Evolutionary conservation across 768 basidiomycete genomes (phyloP).

Genomic region (Lentinula lateritia): DNA sequence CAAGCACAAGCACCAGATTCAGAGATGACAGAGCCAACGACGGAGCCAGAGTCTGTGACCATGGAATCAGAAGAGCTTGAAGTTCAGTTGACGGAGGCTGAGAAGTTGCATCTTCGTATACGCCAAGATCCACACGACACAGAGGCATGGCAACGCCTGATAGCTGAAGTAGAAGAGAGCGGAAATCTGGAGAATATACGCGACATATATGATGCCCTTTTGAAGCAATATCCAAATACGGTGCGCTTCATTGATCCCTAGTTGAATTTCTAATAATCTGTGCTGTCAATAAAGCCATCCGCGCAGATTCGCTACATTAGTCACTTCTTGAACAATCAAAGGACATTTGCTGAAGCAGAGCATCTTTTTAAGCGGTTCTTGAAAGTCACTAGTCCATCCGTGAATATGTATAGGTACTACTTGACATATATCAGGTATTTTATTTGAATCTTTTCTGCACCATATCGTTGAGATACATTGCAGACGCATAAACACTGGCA

Average conservation of each 20-base stretch:
- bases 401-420: slow-evolving; percentile 92
- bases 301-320: slow-evolving; percentile 83
- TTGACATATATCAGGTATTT: slow-evolving; percentile 81
- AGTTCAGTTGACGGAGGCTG: slow-evolving; percentile 50
- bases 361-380: slow-evolving; percentile 86
- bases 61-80: neutral
- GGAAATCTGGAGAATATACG: slow-evolving; percentile 79
- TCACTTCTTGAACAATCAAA: slow-evolving; percentile 61
- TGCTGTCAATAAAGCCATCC: slow-evolving; percentile 46
- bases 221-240: slow-evolving; percentile 87
- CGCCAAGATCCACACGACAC: slow-evolving; percentile 64
- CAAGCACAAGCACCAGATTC: neutral
- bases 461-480: slow-evolving; percentile 12
- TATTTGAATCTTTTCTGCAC: slow-evolving; percentile 2
- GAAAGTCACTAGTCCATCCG: slow-evolving; percentile 69
- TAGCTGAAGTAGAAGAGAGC: slow-evolving; percentile 70
- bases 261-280: neutral
- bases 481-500: slow-evolving; percentile 58
- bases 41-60: neutral
- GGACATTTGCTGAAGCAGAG: slow-evolving; percentile 74
- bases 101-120: slow-evolving; percentile 54
- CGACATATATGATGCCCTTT: slow-evolving; percentile 74
- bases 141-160: slow-evolving; percentile 72
- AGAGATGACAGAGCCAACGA: neutral
- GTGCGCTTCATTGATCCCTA: slow-evolving; percentile 39